phyloP scores from a whole-genome alignment of 371 early-diverging fungal genomes.

The Batkoa obscura region DNA sequence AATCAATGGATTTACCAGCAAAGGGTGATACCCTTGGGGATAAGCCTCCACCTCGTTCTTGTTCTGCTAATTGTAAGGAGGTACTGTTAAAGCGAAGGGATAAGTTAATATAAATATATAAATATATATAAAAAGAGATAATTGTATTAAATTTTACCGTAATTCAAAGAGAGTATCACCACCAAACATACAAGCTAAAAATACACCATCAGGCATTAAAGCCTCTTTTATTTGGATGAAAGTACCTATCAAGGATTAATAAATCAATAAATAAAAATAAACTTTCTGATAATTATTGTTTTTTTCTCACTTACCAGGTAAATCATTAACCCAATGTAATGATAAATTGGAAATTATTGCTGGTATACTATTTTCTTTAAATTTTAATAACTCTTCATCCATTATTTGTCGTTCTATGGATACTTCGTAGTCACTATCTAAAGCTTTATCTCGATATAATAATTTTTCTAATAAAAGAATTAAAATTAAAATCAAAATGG shows the following conservation, averaged over 20 bases:
- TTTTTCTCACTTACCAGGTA: slow-evolving; percentile 36
- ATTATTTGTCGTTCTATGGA: slow-evolving; percentile 53
- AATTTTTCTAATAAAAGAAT: slow-evolving; percentile 28
- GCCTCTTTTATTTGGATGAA: slow-evolving; percentile 62
- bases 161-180: slow-evolving; percentile 90
- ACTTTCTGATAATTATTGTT: neutral
- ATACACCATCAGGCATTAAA: slow-evolving; percentile 78
- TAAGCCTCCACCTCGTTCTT: slow-evolving; percentile 76
- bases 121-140: no score
- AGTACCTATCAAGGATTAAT: slow-evolving; percentile 18
- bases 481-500: no score
- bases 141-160: slow-evolving; percentile 17
- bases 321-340: slow-evolving; percentile 91
- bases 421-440: slow-evolving; percentile 24
- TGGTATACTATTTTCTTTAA: slow-evolving; percentile 63
- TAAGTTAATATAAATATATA: neutral
- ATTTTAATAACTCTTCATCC: slow-evolving; percentile 66
- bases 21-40: slow-evolving; percentile 82
- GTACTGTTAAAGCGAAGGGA: slow-evolving; percentile 24
- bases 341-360: slow-evolving; percentile 68
- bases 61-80: slow-evolving; percentile 75
- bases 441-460: slow-evolving; percentile 39
- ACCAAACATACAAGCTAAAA: slow-evolving; percentile 82
- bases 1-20: slow-evolving; percentile 26
- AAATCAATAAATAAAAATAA: neutral